These are phyloP conservation scores for Plasmodium fragile DNA, from an alignment of 169 alveolate species.

Conservation along the genomic window DNA sequence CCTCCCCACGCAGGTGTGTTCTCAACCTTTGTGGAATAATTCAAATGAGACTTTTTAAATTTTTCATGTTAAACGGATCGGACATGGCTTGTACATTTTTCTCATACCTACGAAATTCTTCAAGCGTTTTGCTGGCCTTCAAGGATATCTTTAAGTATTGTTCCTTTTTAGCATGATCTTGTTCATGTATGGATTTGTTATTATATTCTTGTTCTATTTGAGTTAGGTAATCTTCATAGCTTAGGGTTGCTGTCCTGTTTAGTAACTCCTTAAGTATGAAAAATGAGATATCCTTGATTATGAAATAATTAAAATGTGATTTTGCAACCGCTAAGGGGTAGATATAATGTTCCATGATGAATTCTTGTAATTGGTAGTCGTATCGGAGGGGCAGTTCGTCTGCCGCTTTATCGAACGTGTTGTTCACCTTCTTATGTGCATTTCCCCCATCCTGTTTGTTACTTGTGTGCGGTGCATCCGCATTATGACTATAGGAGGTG, in stretches of 20 bases:
- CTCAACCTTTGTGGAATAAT: neutral
- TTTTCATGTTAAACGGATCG: slow-evolving; percentile 68
- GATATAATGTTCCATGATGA: slow-evolving; percentile 88
- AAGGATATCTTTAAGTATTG: slow-evolving; percentile 14
- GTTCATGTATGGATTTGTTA: slow-evolving; percentile 21
- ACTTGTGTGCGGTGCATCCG: neutral
- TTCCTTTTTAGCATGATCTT: slow-evolving; percentile 53
- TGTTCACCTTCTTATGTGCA: neutral
- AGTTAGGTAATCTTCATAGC: slow-evolving; percentile 69
- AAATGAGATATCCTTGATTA: slow-evolving; percentile 86
- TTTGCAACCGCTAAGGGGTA: slow-evolving; percentile 88
- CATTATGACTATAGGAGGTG: neutral
- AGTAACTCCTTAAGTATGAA: slow-evolving; percentile 79
- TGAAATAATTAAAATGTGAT: slow-evolving; percentile 89
- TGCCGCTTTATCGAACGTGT: neutral
- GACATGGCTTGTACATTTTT: slow-evolving; percentile 59
- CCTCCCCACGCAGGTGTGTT: too few relatives aligned
- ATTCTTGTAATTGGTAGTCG: slow-evolving; percentile 89
- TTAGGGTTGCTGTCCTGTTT: slow-evolving; percentile 30
- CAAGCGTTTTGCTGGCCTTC: slow-evolving; percentile 47
- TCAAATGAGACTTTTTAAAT: slow-evolving; percentile 64
- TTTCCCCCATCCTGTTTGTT: neutral
- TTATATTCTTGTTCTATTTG: slow-evolving; percentile 49
- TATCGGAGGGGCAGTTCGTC: slow-evolving; percentile 61
- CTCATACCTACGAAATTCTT: slow-evolving; percentile 47